Evolutionary conservation across 768 basidiomycete species (phyloP), one percentile per base, ranked within the genome.

Genomic region (Heimioporus sp.): DNA sequence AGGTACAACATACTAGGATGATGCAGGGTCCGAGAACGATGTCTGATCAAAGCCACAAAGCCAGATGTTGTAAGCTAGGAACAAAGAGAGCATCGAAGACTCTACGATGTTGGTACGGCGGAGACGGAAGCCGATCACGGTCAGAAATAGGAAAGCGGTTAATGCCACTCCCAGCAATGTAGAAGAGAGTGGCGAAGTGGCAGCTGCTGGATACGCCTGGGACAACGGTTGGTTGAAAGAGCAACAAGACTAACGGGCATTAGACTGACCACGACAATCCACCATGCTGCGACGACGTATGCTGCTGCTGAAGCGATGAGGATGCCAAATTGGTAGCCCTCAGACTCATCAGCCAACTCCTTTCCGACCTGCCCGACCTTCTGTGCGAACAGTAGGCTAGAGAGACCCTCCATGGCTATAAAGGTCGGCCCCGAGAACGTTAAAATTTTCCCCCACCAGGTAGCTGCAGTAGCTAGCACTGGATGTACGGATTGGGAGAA

Each of bases 61-160:
- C 92, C 92, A 94, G 32, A 94, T 80, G 57, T 92, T 92, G 68
- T 91, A 93, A 7, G 92, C 90, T 38, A 97, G 80, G 67, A 95
- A 92, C 24, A 95, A 75, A 4, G 91, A 86, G 24, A 98, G 81
- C 43, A 90, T 83, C 3, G 89, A 86, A 4, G 92, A 92, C 68
- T 98, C 95, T 49, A 97, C 87, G 44, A 96, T 88, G 62, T 96
- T 96, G 38, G 94, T 96, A 46, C 91, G 80, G 49, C 92, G 82
- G 55, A 94, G 69, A 9, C 83, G 83, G 68, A 98, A 95, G 7
- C 95, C 95, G 56, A 98, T 96, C 59, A 90, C 77, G 1, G 93
- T 93, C 38, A 97, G 77, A 72, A 97, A 98, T 30, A 96, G 69
- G 64, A 96, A 87, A 10, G 92, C 84, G 1, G 94, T 92, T 52